phyloP scores from a whole-genome alignment of 495 filamentous ascomycete species.

The Neurospora hispaniola region DNA sequence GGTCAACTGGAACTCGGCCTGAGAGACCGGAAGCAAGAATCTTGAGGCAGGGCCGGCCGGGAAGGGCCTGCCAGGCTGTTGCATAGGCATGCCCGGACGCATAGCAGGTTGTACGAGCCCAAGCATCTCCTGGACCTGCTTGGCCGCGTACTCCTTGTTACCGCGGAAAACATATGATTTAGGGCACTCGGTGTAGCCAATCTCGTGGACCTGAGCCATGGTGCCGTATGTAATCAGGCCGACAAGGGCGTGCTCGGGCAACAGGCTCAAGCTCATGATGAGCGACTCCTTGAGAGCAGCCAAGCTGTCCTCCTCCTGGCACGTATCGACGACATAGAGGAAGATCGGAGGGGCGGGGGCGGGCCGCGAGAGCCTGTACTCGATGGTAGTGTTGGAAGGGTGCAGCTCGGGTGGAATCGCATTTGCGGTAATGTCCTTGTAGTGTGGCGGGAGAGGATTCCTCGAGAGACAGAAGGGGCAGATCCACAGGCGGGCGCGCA shows the following conservation, averaged over 20 bases:
- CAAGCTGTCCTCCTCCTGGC: constrained; percentile 96
- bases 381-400: constrained; percentile 88
- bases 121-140: constrained; percentile 98
- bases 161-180: constrained; percentile 99
- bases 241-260: constrained; percentile 88
- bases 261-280: constrained; percentile 90
- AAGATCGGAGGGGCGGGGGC: constrained; percentile 94
- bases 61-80: constrained; percentile 59
- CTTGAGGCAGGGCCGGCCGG: constrained; percentile 74
- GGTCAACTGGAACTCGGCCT: constrained; percentile 97
- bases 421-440: constrained; percentile 96
- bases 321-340: constrained; percentile 95
- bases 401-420: constrained; percentile 94
- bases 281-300: constrained; percentile 92
- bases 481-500: constrained; percentile 91
- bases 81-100: constrained; percentile 70
- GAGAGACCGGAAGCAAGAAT: constrained; percentile 89
- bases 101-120: constrained; percentile 59
- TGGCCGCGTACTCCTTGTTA: constrained; percentile 92
- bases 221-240: constrained; percentile 94
- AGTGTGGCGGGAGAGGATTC: constrained; percentile 91
- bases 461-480: constrained; percentile 96
- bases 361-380: constrained; percentile 87
- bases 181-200: constrained; percentile 94
- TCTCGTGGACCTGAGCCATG: constrained; percentile 98